Percentiles rank a stretch among this genome's conserved stretches.
phyloP scores from a whole-genome alignment of 2,329 filamentous ascomycete species.

The Fusarium marasasianum region DNA sequence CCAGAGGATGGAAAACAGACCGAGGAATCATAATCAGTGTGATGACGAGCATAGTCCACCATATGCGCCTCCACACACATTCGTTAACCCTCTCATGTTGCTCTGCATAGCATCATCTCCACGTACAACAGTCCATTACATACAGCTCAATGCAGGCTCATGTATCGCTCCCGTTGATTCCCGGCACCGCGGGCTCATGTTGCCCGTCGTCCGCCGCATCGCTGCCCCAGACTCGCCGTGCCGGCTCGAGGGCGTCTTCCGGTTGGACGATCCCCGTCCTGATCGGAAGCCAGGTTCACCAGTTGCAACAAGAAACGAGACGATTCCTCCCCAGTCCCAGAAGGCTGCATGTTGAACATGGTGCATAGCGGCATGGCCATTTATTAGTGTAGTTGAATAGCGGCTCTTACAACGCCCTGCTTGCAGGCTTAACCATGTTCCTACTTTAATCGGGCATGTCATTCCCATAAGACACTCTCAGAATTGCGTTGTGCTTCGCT shows the following conservation, averaged over 20 bases:
- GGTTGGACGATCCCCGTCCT: constrained; percentile 35
- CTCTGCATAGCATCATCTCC: constrained; percentile 12
- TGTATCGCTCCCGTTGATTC: constrained; percentile 36
- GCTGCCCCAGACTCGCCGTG: constrained; percentile 27
- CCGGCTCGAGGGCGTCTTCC: constrained; percentile 35
- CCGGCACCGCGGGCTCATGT: constrained; percentile 32
- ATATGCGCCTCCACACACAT: constrained; percentile 5
- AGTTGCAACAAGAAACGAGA: constrained; percentile 14
- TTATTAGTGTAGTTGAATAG: neutral
- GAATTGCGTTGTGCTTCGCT: neutral
- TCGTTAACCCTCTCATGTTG: neutral
- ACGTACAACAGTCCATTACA: constrained; percentile 18
- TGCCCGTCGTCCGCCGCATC: constrained; percentile 29
- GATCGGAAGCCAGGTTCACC: constrained; percentile 33
- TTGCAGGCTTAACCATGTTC: constrained; percentile 19
- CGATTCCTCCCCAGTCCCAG: constrained; percentile 30
- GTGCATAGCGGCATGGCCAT: constrained; percentile 2
- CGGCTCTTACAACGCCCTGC: neutral
- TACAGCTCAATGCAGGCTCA: constrained; percentile 1
- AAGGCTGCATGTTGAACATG: constrained; percentile 27
- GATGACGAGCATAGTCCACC: constrained; percentile 7
- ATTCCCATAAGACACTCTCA: neutral
- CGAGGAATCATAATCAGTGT: neutral
- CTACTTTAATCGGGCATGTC: constrained; percentile 1
- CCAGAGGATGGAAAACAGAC: neutral